Evolutionary conservation across 306 rosid species (phyloP).

Genomic region (Citrullus mucosospermus): DNA sequence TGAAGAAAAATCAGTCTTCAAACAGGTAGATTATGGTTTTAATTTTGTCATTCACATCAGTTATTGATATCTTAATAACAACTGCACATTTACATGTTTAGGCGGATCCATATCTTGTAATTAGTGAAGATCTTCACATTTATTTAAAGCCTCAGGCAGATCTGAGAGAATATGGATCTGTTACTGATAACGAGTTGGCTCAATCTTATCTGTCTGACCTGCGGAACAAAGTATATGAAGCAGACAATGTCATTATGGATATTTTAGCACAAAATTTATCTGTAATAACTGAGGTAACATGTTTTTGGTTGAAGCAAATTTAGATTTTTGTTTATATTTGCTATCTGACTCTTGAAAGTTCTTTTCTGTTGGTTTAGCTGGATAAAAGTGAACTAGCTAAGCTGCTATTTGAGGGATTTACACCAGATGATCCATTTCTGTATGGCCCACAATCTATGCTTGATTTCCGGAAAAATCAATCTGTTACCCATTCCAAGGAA

Average conservation of each 20-base stretch:
- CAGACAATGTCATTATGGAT: slow-evolving; percentile 33
- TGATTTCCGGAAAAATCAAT: slow-evolving; percentile 29
- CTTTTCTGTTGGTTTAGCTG: slow-evolving; percentile 47
- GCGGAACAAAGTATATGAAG: slow-evolving; percentile 41
- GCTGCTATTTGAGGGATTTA: slow-evolving; percentile 54
- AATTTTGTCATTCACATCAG: neutral
- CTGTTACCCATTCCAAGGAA: slow-evolving; percentile 27
- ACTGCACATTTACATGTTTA: slow-evolving; percentile 14
- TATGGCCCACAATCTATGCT: slow-evolving; percentile 70
- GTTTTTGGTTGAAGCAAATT: neutral
- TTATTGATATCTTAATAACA: neutral
- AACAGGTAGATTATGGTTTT: neutral
- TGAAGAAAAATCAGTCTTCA: neutral
- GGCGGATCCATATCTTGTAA: slow-evolving; percentile 80
- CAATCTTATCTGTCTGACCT: slow-evolving; percentile 40
- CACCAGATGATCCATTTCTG: slow-evolving; percentile 78
- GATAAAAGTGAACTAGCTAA: slow-evolving; percentile 41
- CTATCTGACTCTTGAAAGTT: slow-evolving; percentile 5
- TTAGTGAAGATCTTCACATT: slow-evolving; percentile 64
- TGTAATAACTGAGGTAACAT: slow-evolving; percentile 44
- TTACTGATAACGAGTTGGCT: slow-evolving; percentile 57
- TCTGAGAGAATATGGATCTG: slow-evolving; percentile 49
- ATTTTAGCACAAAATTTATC: slow-evolving; percentile 48
- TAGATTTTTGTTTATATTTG: neutral
- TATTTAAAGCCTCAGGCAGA: slow-evolving; percentile 52